These are phyloP conservation scores for Amoebophrya sp. DNA, from an alignment of 169 alveolate species.

Conservation along the genomic window DNA sequence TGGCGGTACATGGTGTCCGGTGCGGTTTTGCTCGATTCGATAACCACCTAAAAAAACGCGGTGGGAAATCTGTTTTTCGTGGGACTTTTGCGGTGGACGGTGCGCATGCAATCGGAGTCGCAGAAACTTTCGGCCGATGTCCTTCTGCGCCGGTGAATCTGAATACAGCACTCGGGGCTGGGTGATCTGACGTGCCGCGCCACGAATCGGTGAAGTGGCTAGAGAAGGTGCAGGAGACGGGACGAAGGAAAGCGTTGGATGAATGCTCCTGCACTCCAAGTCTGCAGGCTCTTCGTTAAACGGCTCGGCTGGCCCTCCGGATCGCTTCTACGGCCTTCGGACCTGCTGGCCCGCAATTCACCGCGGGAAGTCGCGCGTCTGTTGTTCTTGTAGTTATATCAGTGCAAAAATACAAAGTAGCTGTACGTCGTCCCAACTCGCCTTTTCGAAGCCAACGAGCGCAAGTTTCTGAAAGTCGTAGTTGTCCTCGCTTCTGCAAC, in stretches of 20 bases:
- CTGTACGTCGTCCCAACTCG: not conserved
- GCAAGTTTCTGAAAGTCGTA: not conserved
- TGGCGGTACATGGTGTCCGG: slow-evolving; percentile 1
- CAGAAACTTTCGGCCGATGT: not conserved
- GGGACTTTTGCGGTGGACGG: not conserved
- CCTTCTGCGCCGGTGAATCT: not conserved
- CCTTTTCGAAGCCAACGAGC: not conserved
- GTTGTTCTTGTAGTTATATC: too few species aligned
- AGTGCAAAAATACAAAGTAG: too few species aligned
- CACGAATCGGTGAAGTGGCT: too few species aligned
- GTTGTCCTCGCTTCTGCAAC: not conserved
- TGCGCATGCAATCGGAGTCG: not conserved
- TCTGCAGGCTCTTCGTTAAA: too few species aligned
- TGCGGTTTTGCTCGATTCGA: not conserved
- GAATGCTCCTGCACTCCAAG: too few species aligned
- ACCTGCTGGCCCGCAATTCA: not conserved
- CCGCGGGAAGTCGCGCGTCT: not conserved
- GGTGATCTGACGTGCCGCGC: too few species aligned
- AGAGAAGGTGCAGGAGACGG: too few species aligned
- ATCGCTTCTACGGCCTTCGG: not conserved
- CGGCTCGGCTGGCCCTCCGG: too few species aligned
- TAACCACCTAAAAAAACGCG: not conserved
- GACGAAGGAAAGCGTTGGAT: too few species aligned
- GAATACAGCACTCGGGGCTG: not conserved
- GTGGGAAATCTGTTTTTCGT: not conserved